phyloP scores from a whole-genome alignment of 2,329 filamentous ascomycete genomes.

The Penicillium sp. region DNA sequence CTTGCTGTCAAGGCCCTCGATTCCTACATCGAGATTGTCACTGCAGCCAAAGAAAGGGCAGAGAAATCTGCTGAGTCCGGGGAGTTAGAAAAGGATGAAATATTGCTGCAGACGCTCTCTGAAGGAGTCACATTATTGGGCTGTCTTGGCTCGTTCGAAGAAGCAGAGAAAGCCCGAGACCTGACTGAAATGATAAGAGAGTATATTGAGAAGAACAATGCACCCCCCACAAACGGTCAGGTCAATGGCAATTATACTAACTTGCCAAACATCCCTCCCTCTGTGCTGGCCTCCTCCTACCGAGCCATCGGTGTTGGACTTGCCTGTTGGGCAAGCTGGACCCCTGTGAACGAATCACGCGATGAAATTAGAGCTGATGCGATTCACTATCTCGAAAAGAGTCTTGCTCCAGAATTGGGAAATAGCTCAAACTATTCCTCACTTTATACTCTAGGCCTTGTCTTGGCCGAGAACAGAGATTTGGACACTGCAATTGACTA shows the following conservation, averaged over 20 bases:
- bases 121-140: slow-evolving; percentile 79
- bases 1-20: slow-evolving; percentile 87
- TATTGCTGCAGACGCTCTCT: slow-evolving; percentile 72
- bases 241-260: slow-evolving; percentile 19
- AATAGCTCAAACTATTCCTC: slow-evolving; percentile 69
- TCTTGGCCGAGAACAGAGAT: slow-evolving; percentile 85
- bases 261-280: slow-evolving; percentile 50
- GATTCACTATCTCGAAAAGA: slow-evolving; percentile 69
- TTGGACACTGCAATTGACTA: slow-evolving; percentile 76
- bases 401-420: slow-evolving; percentile 64
- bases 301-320: slow-evolving; percentile 81
- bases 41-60: slow-evolving; percentile 77
- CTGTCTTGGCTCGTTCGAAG: slow-evolving; percentile 70
- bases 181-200: slow-evolving; percentile 69
- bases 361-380: slow-evolving; percentile 74
- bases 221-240: slow-evolving; percentile 21
- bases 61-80: slow-evolving; percentile 64
- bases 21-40: slow-evolving; percentile 85
- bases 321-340: slow-evolving; percentile 81
- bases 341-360: slow-evolving; percentile 69
- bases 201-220: slow-evolving; percentile 64
- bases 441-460: slow-evolving; percentile 74
- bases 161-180: slow-evolving; percentile 74
- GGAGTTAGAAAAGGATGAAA: slow-evolving; percentile 75
- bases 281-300: slow-evolving; percentile 68